A percentile compares a stretch with the other conserved stretches of the same genome.
Conservation (phyloP, 176 grass and related monocot genomes). For the Juncus effusus region DNA sequence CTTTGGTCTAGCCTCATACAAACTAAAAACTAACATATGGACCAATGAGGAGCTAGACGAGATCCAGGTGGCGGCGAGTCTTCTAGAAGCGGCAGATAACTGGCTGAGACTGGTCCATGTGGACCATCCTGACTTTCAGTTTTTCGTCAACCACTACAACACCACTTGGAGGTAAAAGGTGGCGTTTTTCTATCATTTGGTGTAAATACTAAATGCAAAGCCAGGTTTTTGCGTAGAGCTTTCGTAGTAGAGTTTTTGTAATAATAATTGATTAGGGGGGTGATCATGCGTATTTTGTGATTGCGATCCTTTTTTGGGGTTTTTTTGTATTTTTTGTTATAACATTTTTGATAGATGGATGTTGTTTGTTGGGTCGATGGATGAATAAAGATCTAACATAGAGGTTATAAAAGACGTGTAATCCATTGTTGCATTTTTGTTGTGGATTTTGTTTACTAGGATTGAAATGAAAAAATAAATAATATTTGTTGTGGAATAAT, state of each 20-base stretch:
- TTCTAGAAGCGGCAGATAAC: constrained; percentile 62
- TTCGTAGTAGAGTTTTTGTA: background rate
- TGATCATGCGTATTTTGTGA: constrained; percentile 26
- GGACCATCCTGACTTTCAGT: constrained; percentile 83
- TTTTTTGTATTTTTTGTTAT: constrained; percentile 24
- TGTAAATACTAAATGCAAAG: constrained; percentile 37
- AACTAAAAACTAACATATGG: constrained; percentile 67
- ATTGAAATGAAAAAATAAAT: too few species aligned
- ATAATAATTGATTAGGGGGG: background rate
- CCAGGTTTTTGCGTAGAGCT: constrained; percentile 19
- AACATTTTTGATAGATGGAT: constrained; percentile 27
- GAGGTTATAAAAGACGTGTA: constrained; percentile 15
- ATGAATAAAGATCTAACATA: constrained; percentile 29
- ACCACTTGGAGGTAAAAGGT: constrained; percentile 48
- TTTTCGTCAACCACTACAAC: constrained; percentile 49
- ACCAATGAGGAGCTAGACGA: constrained; percentile 39
- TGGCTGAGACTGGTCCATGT: constrained; percentile 62
- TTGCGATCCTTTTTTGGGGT: constrained; percentile 15
- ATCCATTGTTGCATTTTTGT: background rate
- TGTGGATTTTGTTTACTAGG: too few species aligned
- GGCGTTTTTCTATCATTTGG: constrained; percentile 27
- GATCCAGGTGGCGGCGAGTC: constrained; percentile 29
- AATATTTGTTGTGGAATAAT: too few species aligned
- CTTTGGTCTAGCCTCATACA: constrained; percentile 82
- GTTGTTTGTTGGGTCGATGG: constrained; percentile 10